phyloP scores from a whole-genome alignment of 1,139 yeast species.

The Diutina neorugosa region DNA sequence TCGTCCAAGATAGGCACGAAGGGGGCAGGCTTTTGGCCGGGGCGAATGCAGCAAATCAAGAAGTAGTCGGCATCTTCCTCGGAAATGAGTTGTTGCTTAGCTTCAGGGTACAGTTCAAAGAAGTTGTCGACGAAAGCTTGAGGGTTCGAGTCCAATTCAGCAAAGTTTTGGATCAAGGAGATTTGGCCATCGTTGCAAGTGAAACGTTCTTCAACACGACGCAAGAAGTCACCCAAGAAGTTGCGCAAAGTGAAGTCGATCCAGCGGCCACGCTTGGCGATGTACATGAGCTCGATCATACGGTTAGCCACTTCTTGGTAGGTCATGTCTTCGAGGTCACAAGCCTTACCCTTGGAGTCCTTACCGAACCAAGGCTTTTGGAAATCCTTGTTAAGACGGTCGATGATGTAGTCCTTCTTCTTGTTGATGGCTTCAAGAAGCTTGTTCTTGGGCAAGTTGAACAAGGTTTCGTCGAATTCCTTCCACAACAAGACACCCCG shows the following conservation, averaged over 20 bases:
- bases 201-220: conserved; percentile 96
- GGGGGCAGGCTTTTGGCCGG: conserved; percentile 93
- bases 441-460: conserved; percentile 83
- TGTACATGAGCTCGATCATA: conserved; percentile 80
- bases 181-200: conserved; percentile 37
- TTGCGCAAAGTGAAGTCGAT: conserved; percentile 78
- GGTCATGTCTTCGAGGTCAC: conserved; percentile 93
- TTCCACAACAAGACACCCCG: conserved; percentile 97
- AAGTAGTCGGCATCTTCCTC: conserved; percentile 95
- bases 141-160: conserved; percentile 55
- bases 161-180: conserved; percentile 65
- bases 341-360: conserved; percentile 55
- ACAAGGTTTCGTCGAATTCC: conserved; percentile 89
- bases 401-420: conserved; percentile 79
- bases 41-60: conserved; percentile 72
- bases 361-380: conserved; percentile 97
- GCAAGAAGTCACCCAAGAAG: conserved; percentile 75
- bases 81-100: conserved; percentile 71
- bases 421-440: conserved; percentile 68
- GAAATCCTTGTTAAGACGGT: conserved; percentile 80
- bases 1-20: conserved; percentile 93
- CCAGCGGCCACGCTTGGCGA: conserved; percentile 74
- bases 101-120: conserved; percentile 57
- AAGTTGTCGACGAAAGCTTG: conserved; percentile 45
- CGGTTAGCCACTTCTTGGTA: conserved; percentile 85